Evolutionary conservation across 2,329 filamentous ascomycete genomes (phyloP).

Genomic region (Shiraia sp.): DNA sequence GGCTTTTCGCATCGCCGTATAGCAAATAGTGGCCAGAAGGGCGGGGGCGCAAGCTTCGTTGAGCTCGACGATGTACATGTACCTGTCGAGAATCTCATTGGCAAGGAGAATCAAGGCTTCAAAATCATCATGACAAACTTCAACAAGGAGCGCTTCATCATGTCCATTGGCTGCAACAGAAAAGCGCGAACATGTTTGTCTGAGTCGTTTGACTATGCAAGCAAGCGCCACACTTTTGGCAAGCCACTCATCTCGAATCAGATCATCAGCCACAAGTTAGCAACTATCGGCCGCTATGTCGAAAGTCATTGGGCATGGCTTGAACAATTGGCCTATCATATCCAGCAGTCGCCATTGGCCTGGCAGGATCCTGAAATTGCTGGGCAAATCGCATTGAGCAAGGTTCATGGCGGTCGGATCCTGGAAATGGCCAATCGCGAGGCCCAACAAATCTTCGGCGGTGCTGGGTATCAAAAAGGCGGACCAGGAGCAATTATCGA

Average conservation of each 20-base stretch:
- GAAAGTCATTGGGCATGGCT: slow-evolving; percentile 65
- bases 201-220: slow-evolving; percentile 57
- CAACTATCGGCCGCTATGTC: slow-evolving; percentile 62
- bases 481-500: slow-evolving; percentile 56
- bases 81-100: slow-evolving; percentile 58
- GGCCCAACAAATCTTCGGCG: slow-evolving; percentile 60
- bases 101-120: slow-evolving; percentile 60
- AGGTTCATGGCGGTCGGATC: slow-evolving; percentile 56
- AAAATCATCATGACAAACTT: slow-evolving; percentile 61
- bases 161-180: slow-evolving; percentile 61
- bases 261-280: slow-evolving; percentile 63
- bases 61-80: slow-evolving; percentile 82
- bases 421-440: slow-evolving; percentile 57
- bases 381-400: slow-evolving; percentile 48
- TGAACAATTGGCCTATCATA: slow-evolving; percentile 63
- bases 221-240: slow-evolving; percentile 61
- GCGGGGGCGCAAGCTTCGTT: slow-evolving; percentile 73
- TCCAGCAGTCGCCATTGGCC: slow-evolving; percentile 49
- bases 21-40: slow-evolving; percentile 68
- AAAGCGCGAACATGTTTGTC: slow-evolving; percentile 61
- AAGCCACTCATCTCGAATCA: slow-evolving; percentile 61
- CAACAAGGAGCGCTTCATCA: slow-evolving; percentile 60
- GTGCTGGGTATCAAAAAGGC: slow-evolving; percentile 56
- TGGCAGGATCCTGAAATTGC: slow-evolving; percentile 47
- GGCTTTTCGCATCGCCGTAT: slow-evolving; percentile 61